These are phyloP conservation scores for Madurella mycetomatis DNA, from an alignment of 2,329 filamentous ascomycete species.

Conservation along the genomic window DNA sequence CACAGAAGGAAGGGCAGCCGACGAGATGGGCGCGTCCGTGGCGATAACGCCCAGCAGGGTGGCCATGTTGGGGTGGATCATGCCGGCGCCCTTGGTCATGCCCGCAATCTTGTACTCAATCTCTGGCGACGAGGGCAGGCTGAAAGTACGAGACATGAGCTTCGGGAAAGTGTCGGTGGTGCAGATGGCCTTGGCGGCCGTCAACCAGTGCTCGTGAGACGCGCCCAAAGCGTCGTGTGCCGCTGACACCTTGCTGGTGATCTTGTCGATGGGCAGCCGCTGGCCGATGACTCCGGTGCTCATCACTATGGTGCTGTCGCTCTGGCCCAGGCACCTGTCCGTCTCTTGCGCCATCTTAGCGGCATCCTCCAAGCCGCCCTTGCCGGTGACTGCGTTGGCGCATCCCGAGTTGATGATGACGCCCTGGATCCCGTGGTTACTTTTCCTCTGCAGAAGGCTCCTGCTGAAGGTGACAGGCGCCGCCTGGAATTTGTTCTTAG, in stretches of 20 bases:
- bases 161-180: conserved; percentile 99
- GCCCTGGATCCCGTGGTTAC: conserved; percentile 67
- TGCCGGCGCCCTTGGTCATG: conserved; percentile 96
- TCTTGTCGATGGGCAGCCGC: conserved; percentile 85
- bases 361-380: conserved; percentile 84
- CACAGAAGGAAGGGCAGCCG: conserved; percentile 61
- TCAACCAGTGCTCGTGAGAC: conserved; percentile 81
- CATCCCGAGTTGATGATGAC: conserved; percentile 94
- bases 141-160: conserved; percentile 79
- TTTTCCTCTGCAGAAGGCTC: conserved; percentile 61
- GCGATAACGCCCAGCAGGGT: conserved; percentile 88
- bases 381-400: conserved; percentile 94
- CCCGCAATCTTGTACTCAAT: conserved; percentile 81
- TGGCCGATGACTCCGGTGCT: conserved; percentile 98
- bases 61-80: conserved; percentile 99
- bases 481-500: conserved; percentile 96
- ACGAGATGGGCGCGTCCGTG: conserved; percentile 79
- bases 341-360: conserved; percentile 74
- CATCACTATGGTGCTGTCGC: conserved; percentile 79
- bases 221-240: conserved; percentile 67
- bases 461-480: conserved; percentile 86
- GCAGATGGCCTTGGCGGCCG: conserved; percentile 85
- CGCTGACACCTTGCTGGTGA: conserved; percentile 73
- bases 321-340: conserved; percentile 55
- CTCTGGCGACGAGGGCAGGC: conserved; percentile 71